Evolutionary conservation across 805 yeast species (phyloP).

Genomic region (Middelhovenomyces tepae): DNA sequence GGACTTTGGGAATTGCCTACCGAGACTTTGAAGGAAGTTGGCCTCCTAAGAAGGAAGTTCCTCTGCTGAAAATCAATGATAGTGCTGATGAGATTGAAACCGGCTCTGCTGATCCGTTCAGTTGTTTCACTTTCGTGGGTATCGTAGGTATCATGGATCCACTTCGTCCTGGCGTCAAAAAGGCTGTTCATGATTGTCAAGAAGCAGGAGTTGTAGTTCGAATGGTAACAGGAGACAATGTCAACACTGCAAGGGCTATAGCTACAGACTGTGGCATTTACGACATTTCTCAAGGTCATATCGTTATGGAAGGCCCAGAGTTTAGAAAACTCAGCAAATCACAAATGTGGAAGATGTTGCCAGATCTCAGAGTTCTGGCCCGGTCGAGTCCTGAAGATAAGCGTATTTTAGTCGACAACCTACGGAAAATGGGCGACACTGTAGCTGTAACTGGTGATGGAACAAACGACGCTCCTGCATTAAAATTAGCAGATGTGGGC

Average conservation of each 20-base stretch:
- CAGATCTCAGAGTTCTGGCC: slow-evolving; percentile 74
- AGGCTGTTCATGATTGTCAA: slow-evolving; percentile 79
- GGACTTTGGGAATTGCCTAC: slow-evolving; percentile 87
- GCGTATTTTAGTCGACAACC: slow-evolving; percentile 70
- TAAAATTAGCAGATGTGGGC: slow-evolving; percentile 94
- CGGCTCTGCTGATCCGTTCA: slow-evolving; percentile 16
- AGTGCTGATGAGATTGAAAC: slow-evolving; percentile 16
- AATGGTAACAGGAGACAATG: slow-evolving; percentile 97
- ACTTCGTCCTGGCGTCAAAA: slow-evolving; percentile 78
- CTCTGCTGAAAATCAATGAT: too few relatives aligned
- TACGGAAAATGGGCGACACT: slow-evolving; percentile 76
- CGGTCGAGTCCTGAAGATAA: slow-evolving; percentile 96
- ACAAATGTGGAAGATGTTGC: slow-evolving; percentile 56
- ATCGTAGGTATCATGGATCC: slow-evolving; percentile 96
- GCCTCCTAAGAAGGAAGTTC: background rate
- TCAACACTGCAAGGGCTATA: slow-evolving; percentile 85
- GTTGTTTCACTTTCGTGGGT: slow-evolving; percentile 48
- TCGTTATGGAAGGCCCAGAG: slow-evolving; percentile 88
- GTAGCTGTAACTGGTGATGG: slow-evolving; percentile 99
- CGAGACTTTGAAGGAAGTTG: slow-evolving; percentile 41
- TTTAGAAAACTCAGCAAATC: slow-evolving; percentile 59
- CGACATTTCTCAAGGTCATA: slow-evolving; percentile 33
- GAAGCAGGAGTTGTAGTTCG: slow-evolving; percentile 90
- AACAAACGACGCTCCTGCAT: slow-evolving; percentile 97
- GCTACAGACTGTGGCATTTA: slow-evolving; percentile 79